Base-by-base conservation (phyloP, 1,139 yeast genomes). In the Debaryomycetaceae sp. region DNA sequence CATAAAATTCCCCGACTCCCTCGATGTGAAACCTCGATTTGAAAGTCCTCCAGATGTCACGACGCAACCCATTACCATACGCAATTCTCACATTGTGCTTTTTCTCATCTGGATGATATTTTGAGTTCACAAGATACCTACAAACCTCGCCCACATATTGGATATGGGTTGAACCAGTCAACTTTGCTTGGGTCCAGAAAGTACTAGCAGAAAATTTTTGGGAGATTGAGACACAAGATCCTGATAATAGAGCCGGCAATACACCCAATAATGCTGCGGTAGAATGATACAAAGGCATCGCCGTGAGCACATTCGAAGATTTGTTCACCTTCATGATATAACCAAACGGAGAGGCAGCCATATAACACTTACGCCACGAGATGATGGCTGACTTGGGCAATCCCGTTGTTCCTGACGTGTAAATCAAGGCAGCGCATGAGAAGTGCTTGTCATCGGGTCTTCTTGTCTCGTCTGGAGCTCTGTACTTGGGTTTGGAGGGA, bases 111-210 rank as follows among this genome's bases (percentile, higher is more conserved):
- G 81, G 78, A 42, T 76, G 83, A 6, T 66, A 66, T 39, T 85
- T 83, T 1, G 93, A 76, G 53, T 84, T 82, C 50, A 87, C 67
- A 50, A 91, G 73, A 61, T 90, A 93, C 45, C 99, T 80, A 63
- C 98, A 89, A 37, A 90, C 91, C 65, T 93, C 99, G 23, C 99
- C 99, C 13, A 93, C 98, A 55, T 91, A 91, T 66, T 91, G 97
- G 45, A 89, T 78, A 52, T 87, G 88, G 6, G 96, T 87, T 4
- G 97, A 87, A 1, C 75, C 67, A 24, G 83, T 66, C 37, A 87
- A 60, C 55, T 76, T 83, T 5, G 87, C 95, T 63, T 91, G 97
- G 23, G 93, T 85, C 98, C 99, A 91, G 63, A 88, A 90, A 3
- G 89, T 79, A 4, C 87, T 74, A 3, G 95, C 84, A 2, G 95